Evolutionary conservation across 306 rosid genomes (phyloP).

Genomic region (Elaeagnus macrophylla): DNA sequence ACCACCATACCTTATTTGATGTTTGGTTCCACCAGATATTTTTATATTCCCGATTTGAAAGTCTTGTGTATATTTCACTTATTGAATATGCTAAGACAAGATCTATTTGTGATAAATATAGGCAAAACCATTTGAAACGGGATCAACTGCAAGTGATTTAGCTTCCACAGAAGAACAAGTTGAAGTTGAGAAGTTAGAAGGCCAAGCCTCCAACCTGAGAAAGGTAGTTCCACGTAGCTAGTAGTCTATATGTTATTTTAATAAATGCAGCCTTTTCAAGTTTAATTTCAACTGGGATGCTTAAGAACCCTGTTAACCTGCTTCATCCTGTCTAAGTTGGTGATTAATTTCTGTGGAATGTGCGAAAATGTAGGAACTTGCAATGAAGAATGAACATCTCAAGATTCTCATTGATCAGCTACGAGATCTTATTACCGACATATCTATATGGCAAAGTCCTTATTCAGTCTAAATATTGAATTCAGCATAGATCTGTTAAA

Average conservation of each 20-base stretch:
- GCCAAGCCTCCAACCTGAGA: constrained; percentile 53
- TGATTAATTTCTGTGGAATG: not conserved
- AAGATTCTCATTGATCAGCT: constrained; percentile 79
- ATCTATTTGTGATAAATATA: constrained; percentile 15
- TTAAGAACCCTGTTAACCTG: not conserved
- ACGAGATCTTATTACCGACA: constrained; percentile 67
- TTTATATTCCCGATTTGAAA: not conserved
- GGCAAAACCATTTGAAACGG: constrained; percentile 51
- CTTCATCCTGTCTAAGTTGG: not conserved
- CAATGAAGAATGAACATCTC: constrained; percentile 55
- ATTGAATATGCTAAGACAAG: constrained; percentile 12
- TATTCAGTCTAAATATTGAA: constrained; percentile 22
- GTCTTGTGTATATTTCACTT: not conserved
- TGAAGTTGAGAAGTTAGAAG: constrained; percentile 74
- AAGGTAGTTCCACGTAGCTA: constrained; percentile 35
- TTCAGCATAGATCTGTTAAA: not conserved
- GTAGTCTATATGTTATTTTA: not conserved
- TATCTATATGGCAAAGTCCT: constrained; percentile 97
- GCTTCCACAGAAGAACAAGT: constrained; percentile 38
- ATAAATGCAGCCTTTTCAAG: not conserved
- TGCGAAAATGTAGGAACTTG: constrained; percentile 56
- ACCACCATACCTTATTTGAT: not conserved
- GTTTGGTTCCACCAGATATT: not conserved
- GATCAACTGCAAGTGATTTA: constrained; percentile 38
- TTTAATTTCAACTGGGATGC: not conserved